phyloP scores from a whole-genome alignment of 352 stramenopile genomes.

The Globisporangium mamillatum region DNA sequence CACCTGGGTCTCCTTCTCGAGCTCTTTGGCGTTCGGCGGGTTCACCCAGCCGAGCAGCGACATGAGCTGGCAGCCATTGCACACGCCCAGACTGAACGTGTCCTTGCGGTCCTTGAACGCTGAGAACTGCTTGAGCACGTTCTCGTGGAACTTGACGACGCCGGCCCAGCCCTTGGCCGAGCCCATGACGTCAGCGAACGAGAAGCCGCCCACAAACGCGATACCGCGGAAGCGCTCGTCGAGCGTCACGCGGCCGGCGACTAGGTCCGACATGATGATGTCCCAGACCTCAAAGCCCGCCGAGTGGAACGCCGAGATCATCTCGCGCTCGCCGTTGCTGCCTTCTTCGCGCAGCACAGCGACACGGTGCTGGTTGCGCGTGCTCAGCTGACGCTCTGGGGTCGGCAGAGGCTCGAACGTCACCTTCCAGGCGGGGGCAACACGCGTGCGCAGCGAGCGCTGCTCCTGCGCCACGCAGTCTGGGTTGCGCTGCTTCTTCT shows the following conservation, averaged over 20 bases:
- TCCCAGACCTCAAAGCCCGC: conserved; percentile 99
- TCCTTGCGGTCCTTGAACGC: conserved; percentile 94
- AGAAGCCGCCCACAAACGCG: conserved; percentile 99
- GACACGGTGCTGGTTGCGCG: conserved; percentile 90
- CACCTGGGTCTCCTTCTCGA: conserved; percentile 53
- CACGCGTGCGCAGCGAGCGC: conserved; percentile 83
- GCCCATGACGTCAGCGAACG: conserved; percentile 98
- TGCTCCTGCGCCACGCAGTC: conserved; percentile 95
- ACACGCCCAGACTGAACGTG: conserved; percentile 99
- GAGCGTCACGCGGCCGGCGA: conserved; percentile 88
- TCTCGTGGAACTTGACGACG: conserved; percentile 96
- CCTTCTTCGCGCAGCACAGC: conserved; percentile 97
- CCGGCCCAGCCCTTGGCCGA: conserved; percentile 98
- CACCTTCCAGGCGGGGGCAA: conserved; percentile 86
- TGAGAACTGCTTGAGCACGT: conserved; percentile 96
- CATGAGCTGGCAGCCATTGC: conserved; percentile 99
- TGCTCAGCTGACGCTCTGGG: conserved; percentile 75
- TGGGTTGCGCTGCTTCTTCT: conserved; percentile 97
- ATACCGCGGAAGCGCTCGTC: conserved; percentile 95
- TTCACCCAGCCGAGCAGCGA: conserved; percentile 97
- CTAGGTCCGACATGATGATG: conserved; percentile 96
- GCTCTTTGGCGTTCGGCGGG: conserved; percentile 41
- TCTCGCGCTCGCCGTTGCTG: conserved; percentile 99
- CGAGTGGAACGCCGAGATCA: conserved; percentile 96
- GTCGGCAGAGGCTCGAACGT: conserved; percentile 87